A percentile compares a stretch with the other conserved stretches of the same genome.
Evolutionary conservation across 225 moss, liverwort and hornwort genomes (phyloP).

Genomic region (Physcomitrellopsis africana): DNA sequence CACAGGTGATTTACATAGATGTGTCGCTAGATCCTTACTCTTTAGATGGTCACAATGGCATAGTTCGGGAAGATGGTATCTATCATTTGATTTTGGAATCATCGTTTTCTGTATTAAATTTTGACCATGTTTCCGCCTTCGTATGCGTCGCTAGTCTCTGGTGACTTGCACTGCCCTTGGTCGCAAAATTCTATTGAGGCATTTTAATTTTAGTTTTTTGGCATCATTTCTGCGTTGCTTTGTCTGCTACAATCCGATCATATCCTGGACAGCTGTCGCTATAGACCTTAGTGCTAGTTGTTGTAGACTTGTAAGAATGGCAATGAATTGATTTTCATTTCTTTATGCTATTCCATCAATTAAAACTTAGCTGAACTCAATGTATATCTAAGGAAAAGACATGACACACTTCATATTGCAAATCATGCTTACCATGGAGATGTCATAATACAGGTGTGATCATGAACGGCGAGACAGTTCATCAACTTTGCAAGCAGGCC

Average conservation of each 20-base stretch:
- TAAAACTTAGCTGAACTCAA: background rate
- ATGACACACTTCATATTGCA: background rate
- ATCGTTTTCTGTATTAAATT: slow-evolving; percentile 4
- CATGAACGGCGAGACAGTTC: slow-evolving; percentile 96
- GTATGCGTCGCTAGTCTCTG: background rate
- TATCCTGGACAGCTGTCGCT: background rate
- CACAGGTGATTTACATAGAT: slow-evolving; percentile 95
- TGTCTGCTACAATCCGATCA: background rate
- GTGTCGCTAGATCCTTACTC: slow-evolving; percentile 98
- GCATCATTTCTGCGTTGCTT: background rate
- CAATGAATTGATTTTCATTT: background rate
- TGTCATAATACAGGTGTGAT: slow-evolving; percentile 73
- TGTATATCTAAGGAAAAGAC: background rate
- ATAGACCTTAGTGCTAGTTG: background rate
- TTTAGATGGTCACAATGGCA: slow-evolving; percentile 97
- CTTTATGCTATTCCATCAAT: background rate
- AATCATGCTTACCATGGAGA: slow-evolving; percentile 26
- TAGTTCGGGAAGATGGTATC: slow-evolving; percentile 96
- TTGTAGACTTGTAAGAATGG: background rate
- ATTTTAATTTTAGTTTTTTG: background rate
- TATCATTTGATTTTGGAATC: background rate
- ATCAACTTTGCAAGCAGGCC: slow-evolving; percentile 96
- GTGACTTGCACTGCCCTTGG: background rate
- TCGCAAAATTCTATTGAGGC: background rate
- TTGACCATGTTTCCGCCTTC: slow-evolving; percentile 1